phyloP scores from a whole-genome alignment of 441 rosid genomes.

The Capsella rubella region DNA sequence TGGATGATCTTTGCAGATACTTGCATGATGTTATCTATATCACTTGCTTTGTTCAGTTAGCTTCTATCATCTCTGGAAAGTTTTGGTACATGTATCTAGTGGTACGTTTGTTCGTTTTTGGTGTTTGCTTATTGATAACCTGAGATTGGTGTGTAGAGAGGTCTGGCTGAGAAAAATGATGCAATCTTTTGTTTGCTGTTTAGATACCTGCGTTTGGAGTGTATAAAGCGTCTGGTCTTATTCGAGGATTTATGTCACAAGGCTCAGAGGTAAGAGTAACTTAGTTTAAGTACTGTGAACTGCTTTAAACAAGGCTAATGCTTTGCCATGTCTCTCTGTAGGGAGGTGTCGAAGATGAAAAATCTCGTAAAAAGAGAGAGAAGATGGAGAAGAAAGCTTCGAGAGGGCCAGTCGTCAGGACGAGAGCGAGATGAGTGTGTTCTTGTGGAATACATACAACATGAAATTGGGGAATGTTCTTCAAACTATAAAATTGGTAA shows the following conservation, averaged over 20 bases:
- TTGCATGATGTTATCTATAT: slow-evolving; percentile 19
- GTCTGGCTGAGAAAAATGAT: neutral
- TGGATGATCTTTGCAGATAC: neutral
- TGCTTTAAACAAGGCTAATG: neutral
- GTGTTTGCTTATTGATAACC: neutral
- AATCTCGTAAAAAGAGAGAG: slow-evolving; percentile 20
- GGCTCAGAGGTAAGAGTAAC: neutral
- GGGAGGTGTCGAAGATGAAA: slow-evolving; percentile 26
- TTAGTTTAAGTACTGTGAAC: neutral
- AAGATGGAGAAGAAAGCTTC: slow-evolving; percentile 30
- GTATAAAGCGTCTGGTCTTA: slow-evolving; percentile 24
- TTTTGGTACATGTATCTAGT: slow-evolving; percentile 26
- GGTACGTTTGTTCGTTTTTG: neutral
- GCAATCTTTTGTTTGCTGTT: neutral
- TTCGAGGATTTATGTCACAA: slow-evolving; percentile 26
- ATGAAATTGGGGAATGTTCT: neutral
- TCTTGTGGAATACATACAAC: neutral
- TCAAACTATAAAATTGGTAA: slow-evolving; percentile 18
- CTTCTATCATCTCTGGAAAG: slow-evolving; percentile 23
- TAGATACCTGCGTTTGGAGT: slow-evolving; percentile 29
- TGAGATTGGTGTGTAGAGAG: neutral
- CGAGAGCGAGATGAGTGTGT: slow-evolving; percentile 20
- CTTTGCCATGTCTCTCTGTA: neutral
- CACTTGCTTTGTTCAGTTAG: slow-evolving; percentile 24
- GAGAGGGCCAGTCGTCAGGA: slow-evolving; percentile 10